phyloP scores from a whole-genome alignment of 129 eudicot genomes.

The Arctium lappa region DNA sequence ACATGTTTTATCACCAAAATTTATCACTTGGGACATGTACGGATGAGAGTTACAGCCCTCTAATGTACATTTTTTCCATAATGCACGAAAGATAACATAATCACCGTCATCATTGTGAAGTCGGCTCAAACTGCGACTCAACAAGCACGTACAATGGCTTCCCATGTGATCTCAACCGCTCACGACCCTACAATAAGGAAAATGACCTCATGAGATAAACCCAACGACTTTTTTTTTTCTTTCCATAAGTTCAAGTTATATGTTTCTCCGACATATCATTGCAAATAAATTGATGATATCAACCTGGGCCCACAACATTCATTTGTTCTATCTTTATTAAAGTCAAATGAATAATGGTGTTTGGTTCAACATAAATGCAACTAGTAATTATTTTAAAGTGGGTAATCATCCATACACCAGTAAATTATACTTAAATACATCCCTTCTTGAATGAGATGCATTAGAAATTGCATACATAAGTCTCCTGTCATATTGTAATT shows the following conservation, averaged over 20 bases:
- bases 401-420: background rate
- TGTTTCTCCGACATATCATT: background rate
- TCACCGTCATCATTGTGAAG: background rate
- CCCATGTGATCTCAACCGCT: slow-evolving; percentile 50
- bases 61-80: slow-evolving; percentile 42
- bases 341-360: background rate
- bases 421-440: too few species aligned
- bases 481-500: background rate
- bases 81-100: slow-evolving; percentile 7
- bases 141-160: slow-evolving; percentile 70
- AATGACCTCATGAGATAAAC: background rate
- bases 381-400: background rate
- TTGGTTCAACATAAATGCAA: background rate
- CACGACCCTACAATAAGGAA: slow-evolving; percentile 47
- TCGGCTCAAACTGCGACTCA: slow-evolving; percentile 48
- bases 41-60: slow-evolving; percentile 29
- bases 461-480: background rate
- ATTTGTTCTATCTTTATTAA: background rate
- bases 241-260: background rate
- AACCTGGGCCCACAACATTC: background rate
- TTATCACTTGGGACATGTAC: slow-evolving; percentile 25
- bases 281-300: background rate
- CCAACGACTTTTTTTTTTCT: background rate
- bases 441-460: background rate
- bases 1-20: slow-evolving; percentile 27